Evolutionary conservation across 257 asterid species (phyloP).

Genomic region (Capsicum rhomboideum): DNA sequence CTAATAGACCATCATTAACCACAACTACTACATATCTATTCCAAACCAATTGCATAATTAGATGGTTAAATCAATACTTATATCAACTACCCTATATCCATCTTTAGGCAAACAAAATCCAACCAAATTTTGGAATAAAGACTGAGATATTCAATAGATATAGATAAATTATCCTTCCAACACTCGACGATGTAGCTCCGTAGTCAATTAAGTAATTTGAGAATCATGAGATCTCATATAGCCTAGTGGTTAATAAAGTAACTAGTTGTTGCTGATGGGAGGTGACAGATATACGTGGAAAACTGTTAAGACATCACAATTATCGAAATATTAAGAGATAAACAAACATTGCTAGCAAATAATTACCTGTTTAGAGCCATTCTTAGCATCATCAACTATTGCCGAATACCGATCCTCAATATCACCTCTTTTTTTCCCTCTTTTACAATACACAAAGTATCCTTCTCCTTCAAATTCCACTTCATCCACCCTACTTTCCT

Average conservation of each 20-base stretch:
- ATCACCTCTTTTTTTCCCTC: conserved; percentile 48
- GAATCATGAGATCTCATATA: no score
- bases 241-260: no score
- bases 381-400: conserved; percentile 7
- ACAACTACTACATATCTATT: neutral
- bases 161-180: neutral
- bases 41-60: neutral
- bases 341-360: neutral
- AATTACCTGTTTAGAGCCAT: conserved; percentile 42
- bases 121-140: neutral
- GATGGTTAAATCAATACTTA: neutral
- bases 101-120: neutral
- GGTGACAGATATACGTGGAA: no score
- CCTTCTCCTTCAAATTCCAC: conserved; percentile 53
- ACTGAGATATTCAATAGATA: neutral
- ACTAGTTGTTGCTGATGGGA: no score
- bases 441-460: conserved; percentile 59
- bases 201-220: no score
- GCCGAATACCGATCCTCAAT: conserved; percentile 80
- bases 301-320: no score
- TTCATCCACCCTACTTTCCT: conserved; percentile 30
- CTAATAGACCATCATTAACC: neutral
- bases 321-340: neutral
- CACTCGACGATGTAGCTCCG: no score
- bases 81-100: neutral